Base-by-base conservation (phyloP, 345 rosid genomes). In the Durio zibethinus region DNA sequence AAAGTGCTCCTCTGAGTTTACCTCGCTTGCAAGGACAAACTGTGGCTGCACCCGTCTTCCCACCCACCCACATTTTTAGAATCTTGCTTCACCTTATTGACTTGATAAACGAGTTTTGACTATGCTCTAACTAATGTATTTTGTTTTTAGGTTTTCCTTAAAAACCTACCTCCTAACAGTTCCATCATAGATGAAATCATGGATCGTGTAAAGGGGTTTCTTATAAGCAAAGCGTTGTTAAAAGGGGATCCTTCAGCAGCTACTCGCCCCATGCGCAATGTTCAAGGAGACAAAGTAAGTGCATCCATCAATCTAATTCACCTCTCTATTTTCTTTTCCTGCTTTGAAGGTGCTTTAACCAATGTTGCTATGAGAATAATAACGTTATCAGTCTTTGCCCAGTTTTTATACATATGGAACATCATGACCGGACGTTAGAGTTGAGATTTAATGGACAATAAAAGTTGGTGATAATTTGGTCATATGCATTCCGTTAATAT, bases 131-230 rank as follows among this genome's bases (percentile, higher is more conserved):
- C 25, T 11, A 27, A 23, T 62, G 43, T 54, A 35, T 68, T 72
- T 77, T 76, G 38, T 47, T 47, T 38, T 73, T 82, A 95, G 99
- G 99, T 95, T 80, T 59, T 91, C 80, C 90, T 95, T 5, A 95
- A 93, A 84, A 93, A 89, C 72, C 89, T 93, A 57, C 99, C 98
- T 36, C 99, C 99, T n/a, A 93, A 83, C 88, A 95, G 90, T 81
- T 79, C 92, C 56, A 91, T 95, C 59, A 90, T 89, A 81, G 87
- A 91, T 36, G 98, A 95, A 88, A 93, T 95, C 82, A 85, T 88
- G 84, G 98, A 93, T 79, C 93, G 92, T 20, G 98, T 95, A 80
- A 95, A 87, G 82, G 98, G 87, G 11, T 91, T 95, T 84, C 97
- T 95, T 54, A 87, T 88, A 63, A 95, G 94, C 87, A 89, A 87